Base-by-base conservation (phyloP, 2,329 filamentous ascomycete species). In the Scolecobasidium constrictum region DNA sequence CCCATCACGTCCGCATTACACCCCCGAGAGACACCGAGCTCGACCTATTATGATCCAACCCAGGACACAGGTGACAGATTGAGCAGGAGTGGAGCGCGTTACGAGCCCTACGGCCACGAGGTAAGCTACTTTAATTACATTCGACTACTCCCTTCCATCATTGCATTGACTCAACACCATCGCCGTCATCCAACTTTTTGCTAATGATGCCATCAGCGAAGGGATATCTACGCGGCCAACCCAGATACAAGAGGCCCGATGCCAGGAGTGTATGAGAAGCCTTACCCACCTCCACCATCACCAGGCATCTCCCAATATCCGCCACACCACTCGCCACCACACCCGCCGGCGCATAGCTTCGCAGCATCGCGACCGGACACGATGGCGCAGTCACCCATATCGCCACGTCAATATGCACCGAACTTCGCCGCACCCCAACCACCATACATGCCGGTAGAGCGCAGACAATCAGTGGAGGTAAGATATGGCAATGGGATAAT, bases 11-110 rank as follows among this genome's bases (percentile, higher is more conserved):
- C 59, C 44, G 58, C 58, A 52, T 48, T 60, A 48, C 60, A 62
- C 49, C 40, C 38, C 42, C 63, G 63, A 54, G 62, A 64, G 48
- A 5, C 22, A 6, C 56, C 55, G 47, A 53, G 60, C n/a, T 62
- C 64, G 42, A 62, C 61, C 52, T 71, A 69, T 58, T 71, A 70
- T 58, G 68, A 71, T 52, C 68, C 67, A 5, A 66, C 64, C 34
- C 63, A 62, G 45, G 66, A 69, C 50, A 60, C 64, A 52, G 62
- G 64, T 49, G 51, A 57, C 45, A 53, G 54, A 48, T 23, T 58
- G 57, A 54, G 44, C 31, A 56, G 58, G 34, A 46, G 50, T 45
- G 49, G 53, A 35, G 49, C 56, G 52, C 55, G 57, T 38, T 60
- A 56, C 51, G 54, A 61, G 37, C n/a, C 20, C 34, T 36, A 11